A percentile compares a stretch with the other conserved stretches of the same genome.
Conservation (phyloP, 169 alveolate genomes). For the Toxoplasma gondii region DNA sequence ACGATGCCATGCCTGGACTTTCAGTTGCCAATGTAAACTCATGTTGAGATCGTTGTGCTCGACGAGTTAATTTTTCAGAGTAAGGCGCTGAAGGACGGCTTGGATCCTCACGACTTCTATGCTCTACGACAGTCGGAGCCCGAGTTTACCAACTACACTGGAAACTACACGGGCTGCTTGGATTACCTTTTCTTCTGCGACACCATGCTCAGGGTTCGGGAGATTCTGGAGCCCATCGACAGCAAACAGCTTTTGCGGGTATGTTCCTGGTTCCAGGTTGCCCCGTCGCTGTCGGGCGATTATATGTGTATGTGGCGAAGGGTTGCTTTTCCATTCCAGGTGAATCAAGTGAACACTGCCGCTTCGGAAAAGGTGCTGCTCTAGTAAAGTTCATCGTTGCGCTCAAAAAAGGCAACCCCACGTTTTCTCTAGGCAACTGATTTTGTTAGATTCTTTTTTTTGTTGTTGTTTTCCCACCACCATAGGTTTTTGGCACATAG, state of each 20-base stretch:
- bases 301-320: too few species aligned
- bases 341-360: too few species aligned
- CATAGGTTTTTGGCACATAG: too few species aligned
- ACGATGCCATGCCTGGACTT: neutral
- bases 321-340: too few species aligned
- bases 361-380: too few species aligned
- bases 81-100: constrained; percentile 10
- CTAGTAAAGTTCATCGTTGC: too few species aligned
- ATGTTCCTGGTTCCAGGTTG: neutral
- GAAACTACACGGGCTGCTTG: constrained; percentile 78
- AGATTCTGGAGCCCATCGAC: constrained; percentile 32
- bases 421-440: too few species aligned
- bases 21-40: neutral
- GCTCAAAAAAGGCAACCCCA: too few species aligned
- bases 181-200: constrained; percentile 75
- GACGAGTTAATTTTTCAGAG: neutral
- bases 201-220: constrained; percentile 9
- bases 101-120: constrained; percentile 5
- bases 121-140: constrained; percentile 71
- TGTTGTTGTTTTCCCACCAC: too few species aligned
- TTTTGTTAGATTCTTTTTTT: too few species aligned
- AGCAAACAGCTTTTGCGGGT: constrained; percentile 12
- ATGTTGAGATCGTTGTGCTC: too few species aligned
- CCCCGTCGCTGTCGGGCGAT: too few species aligned
- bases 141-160: constrained; percentile 79